Base-by-base conservation (phyloP, 2,329 filamentous ascomycete species). In the Fusarium mangiferae region DNA sequence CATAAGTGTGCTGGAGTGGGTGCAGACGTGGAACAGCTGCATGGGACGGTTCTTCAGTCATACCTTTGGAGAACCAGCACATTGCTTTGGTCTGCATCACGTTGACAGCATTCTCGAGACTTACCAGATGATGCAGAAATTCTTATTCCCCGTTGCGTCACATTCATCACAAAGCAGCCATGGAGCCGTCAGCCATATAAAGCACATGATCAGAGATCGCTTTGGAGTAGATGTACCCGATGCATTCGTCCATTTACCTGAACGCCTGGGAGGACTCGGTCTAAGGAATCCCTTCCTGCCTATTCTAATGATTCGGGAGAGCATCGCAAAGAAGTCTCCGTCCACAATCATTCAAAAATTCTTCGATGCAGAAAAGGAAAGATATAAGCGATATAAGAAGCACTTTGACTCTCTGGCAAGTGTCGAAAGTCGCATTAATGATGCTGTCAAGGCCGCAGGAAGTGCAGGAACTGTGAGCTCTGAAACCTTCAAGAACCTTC, bases 41-140 rank as follows among this genome's bases (percentile, higher is more conserved):
- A 62, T 62, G 59, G 59, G 59, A 1, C 15, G 59, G 5, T 62
- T 62, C 1, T 62, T 62, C 2, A 62, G 59, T 5, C 59, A 62
- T 18, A 62, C 59, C 8, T 57, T 62, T 18, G 59, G 59, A 9
- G 59, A 62, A 28, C 59, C 59, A 8, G 59, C 59, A 9, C 48
- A 62, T 24, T 62, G 59, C 0, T 62, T 62, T 57, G 59, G 59
- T 1, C 28, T 62, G 2, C 59, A 44, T 3, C 59, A 62, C 14
- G 49, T 62, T 3, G 59, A 62, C 3, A 62, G 59, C 14, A 62
- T 62, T 5, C 12, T 62, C 5, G 59, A 62, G 15, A 62, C 59
- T 0, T 62, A 62, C 5, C 49, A 57, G 30, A 42, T 36, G 38
- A 62, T 62, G 59, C 59, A 62, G 2, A 2, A 20, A 5, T 62